These are phyloP conservation scores for Phialophora macrospora DNA, from an alignment of 2,329 filamentous ascomycete species.

Conservation along the genomic window DNA sequence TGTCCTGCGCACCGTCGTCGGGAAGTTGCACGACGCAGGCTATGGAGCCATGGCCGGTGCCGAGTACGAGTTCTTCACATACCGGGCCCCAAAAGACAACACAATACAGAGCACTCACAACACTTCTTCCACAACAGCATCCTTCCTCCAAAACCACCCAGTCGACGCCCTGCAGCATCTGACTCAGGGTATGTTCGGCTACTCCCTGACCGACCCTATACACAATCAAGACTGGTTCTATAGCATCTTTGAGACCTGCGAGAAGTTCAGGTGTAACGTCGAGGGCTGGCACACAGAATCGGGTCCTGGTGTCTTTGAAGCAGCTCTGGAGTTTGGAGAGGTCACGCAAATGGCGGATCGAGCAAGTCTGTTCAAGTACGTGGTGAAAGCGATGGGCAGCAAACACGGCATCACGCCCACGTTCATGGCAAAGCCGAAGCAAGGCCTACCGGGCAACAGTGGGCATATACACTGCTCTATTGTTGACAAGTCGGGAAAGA, in stretches of 20 bases:
- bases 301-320: conserved; percentile 93
- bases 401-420: conserved; percentile 91
- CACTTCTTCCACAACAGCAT: conserved; percentile 71
- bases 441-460: conserved; percentile 90
- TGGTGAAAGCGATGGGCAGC: conserved; percentile 84
- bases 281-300: conserved; percentile 97
- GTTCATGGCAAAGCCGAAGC: conserved; percentile 97
- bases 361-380: conserved; percentile 90
- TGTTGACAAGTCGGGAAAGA: conserved; percentile 77
- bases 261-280: conserved; percentile 76
- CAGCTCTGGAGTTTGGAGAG: conserved; percentile 86
- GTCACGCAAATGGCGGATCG: conserved; percentile 89
- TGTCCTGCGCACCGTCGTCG: conserved; percentile 69
- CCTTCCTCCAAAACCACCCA: conserved; percentile 74
- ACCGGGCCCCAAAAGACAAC: conserved; percentile 66
- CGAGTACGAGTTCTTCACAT: conserved; percentile 96
- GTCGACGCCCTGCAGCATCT: conserved; percentile 74
- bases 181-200: conserved; percentile 95
- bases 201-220: conserved; percentile 82
- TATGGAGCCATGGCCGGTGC: conserved; percentile 88
- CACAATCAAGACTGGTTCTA: conserved; percentile 96
- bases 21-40: conserved; percentile 70
- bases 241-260: conserved; percentile 79
- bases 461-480: conserved; percentile 96
- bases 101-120: conserved; percentile 56